These are phyloP conservation scores for Quillaja saponaria DNA, from an alignment of 306 rosid species.

Conservation along the genomic window DNA sequence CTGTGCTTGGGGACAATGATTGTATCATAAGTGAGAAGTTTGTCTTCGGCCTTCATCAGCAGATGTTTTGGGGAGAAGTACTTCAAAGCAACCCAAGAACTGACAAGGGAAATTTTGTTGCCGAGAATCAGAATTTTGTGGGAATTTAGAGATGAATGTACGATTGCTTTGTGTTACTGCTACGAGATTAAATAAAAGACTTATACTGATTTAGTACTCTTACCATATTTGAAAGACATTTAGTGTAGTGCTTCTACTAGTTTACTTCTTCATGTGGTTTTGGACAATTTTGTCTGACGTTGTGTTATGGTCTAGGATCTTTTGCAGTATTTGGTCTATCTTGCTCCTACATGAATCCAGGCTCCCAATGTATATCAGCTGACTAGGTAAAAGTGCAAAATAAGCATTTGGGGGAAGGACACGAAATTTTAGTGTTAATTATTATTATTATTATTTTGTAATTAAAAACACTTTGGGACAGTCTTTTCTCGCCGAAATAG, in stretches of 20 bases:
- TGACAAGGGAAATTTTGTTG: constrained; percentile 39
- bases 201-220: constrained; percentile 40
- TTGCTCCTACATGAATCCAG: too few relatives aligned
- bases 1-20: constrained; percentile 95
- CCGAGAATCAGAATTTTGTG: constrained; percentile 37
- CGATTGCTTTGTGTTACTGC: constrained; percentile 37
- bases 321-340: neutral
- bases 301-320: neutral
- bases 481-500: too few relatives aligned
- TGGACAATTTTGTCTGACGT: constrained; percentile 23
- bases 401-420: too few relatives aligned
- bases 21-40: constrained; percentile 27
- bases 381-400: too few relatives aligned
- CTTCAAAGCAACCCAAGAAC: constrained; percentile 34
- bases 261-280: constrained; percentile 37
- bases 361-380: too few relatives aligned
- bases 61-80: constrained; percentile 23
- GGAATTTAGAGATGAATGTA: constrained; percentile 43
- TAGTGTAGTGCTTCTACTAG: constrained; percentile 31
- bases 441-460: too few relatives aligned
- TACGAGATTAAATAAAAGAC: constrained; percentile 30
- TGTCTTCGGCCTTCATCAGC: constrained; percentile 21
- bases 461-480: too few relatives aligned
- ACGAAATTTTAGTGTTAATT: too few relatives aligned
- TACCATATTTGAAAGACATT: too few relatives aligned